Conservation (phyloP, 192 early-diverging fungal species). For the Coemansia nantahalensis region DNA sequence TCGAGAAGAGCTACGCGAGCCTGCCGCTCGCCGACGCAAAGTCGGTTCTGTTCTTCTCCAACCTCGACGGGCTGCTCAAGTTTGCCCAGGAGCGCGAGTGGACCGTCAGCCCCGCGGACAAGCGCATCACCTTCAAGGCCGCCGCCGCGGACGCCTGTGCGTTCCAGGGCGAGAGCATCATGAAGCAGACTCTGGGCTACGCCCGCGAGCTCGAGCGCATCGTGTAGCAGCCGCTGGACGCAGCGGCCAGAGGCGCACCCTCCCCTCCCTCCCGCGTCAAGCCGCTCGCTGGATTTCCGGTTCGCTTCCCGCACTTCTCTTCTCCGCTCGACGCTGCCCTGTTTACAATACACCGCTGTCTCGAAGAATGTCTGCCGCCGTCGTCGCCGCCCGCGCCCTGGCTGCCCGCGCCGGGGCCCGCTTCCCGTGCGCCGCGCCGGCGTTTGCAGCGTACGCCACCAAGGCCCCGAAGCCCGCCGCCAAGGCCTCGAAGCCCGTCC, state of each 20-base stretch:
- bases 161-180: constrained; percentile 82
- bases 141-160: constrained; percentile 60
- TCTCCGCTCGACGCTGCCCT: too few relatives aligned
- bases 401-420: constrained; percentile 23
- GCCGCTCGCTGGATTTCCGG: too few relatives aligned
- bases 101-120: constrained; percentile 75
- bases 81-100: constrained; percentile 90
- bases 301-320: too few relatives aligned
- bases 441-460: constrained; percentile 4
- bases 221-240: constrained; percentile 55
- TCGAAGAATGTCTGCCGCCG: constrained; percentile 20
- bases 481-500: constrained; percentile 26
- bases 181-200: constrained; percentile 82
- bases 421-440: constrained; percentile 5
- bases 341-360: too few relatives aligned
- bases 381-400: constrained; percentile 32
- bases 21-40: constrained; percentile 87
- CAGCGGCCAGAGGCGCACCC: too few relatives aligned
- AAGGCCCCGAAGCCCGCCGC: constrained; percentile 22
- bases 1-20: constrained; percentile 87
- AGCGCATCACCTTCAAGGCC: constrained; percentile 77
- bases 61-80: constrained; percentile 71
- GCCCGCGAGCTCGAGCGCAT: constrained; percentile 96
- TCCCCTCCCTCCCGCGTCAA: too few relatives aligned
- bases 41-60: constrained; percentile 88